Conservation (phyloP, 2,329 filamentous ascomycete genomes). For the Cucurbitaria berberidis region DNA sequence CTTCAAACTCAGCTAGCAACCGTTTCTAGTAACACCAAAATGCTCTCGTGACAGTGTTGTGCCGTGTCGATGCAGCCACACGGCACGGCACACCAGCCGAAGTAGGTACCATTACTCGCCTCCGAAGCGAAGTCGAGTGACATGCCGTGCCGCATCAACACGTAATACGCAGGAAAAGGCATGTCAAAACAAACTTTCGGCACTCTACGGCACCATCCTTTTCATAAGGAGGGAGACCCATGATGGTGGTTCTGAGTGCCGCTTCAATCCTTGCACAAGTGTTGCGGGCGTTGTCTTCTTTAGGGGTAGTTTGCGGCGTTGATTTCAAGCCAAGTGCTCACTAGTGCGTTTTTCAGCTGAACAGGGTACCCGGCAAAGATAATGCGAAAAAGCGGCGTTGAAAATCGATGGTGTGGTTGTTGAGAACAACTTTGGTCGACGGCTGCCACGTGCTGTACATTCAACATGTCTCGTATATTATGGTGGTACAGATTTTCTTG, state of each 20-base stretch:
- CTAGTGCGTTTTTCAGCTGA: not conserved
- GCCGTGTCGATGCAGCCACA: slow-evolving; percentile 9
- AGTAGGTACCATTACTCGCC: slow-evolving; percentile 1
- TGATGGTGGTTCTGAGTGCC: slow-evolving; percentile 12
- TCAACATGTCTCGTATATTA: slow-evolving; percentile 7
- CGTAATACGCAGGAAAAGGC: slow-evolving; percentile 9
- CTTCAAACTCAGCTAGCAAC: not conserved
- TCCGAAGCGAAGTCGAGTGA: slow-evolving; percentile 7
- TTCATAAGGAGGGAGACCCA: slow-evolving; percentile 7
- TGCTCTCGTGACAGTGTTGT: not conserved
- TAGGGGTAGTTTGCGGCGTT: slow-evolving; percentile 13
- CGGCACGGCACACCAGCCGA: slow-evolving; percentile 13
- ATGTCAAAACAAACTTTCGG: slow-evolving; percentile 19
- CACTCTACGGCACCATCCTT: slow-evolving; percentile 14
- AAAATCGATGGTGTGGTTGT: slow-evolving; percentile 8
- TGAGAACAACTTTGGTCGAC: slow-evolving; percentile 9
- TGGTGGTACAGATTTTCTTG: slow-evolving; percentile 2
- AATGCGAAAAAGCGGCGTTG: slow-evolving; percentile 12
- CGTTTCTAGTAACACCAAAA: too few species aligned
- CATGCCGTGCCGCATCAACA: slow-evolving; percentile 4
- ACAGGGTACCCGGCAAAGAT: slow-evolving; percentile 1
- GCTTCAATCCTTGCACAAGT: slow-evolving; percentile 11
- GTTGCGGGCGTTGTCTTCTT: slow-evolving; percentile 4
- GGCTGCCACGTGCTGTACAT: slow-evolving; percentile 18
- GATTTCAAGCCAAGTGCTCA: slow-evolving; percentile 12